phyloP scores from a whole-genome alignment of 1,284 basidiomycete genomes.

The Boletus mariae region DNA sequence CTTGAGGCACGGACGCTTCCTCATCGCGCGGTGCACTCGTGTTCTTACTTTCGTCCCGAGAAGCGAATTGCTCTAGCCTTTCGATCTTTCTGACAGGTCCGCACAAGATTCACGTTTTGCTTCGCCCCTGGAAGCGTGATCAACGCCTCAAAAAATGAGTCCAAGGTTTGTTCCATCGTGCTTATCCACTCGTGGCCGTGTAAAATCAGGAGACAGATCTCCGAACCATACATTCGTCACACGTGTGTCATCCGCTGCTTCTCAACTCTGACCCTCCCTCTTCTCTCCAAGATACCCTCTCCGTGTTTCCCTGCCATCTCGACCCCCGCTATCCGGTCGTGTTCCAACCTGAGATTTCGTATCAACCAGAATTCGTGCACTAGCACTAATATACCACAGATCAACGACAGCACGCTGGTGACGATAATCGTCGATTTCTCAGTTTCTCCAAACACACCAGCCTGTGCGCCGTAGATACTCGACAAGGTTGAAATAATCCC shows the following conservation, averaged over 20 bases:
- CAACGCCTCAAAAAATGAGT: conserved; percentile 1
- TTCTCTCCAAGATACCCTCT: conserved; percentile 41
- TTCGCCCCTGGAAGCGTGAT: not conserved
- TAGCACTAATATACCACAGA: conserved; percentile 38
- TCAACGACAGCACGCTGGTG: conserved; percentile 36
- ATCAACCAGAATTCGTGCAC: conserved; percentile 45
- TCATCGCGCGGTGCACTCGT: conserved; percentile 17
- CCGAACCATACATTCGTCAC: not conserved
- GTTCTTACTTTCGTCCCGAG: conserved; percentile 9
- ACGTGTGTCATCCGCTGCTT: not conserved
- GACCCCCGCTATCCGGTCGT: conserved; percentile 42
- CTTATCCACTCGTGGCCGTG: not conserved
- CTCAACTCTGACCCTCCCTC: conserved; percentile 8
- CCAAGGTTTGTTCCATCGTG: not conserved
- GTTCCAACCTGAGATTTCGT: conserved; percentile 42
- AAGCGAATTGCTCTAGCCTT: conserved; percentile 4
- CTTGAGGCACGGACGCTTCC: conserved; percentile 19
- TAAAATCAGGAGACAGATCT: not conserved
- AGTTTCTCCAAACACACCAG: conserved; percentile 40
- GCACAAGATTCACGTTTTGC: conserved; percentile 1
- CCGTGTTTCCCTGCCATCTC: conserved; percentile 46
- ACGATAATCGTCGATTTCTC: conserved; percentile 47
- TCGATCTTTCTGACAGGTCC: not conserved
- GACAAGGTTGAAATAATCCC: conserved; percentile 52
- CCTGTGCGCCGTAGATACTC: conserved; percentile 47